phyloP scores from a whole-genome alignment of 2,329 filamentous ascomycete species.

The Cordyceps javanica region DNA sequence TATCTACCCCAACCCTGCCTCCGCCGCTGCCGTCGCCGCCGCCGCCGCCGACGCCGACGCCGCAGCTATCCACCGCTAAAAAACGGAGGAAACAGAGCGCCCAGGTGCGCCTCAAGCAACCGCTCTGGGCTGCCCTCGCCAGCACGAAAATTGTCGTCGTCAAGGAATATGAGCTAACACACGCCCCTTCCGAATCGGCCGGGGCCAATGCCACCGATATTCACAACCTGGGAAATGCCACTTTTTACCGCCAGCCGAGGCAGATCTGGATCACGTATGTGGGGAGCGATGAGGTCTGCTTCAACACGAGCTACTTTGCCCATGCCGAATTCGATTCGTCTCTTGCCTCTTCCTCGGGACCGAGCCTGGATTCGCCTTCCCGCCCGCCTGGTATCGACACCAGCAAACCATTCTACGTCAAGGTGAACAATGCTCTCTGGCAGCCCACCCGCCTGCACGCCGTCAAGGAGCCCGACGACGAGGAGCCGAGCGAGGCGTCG shows the following conservation, averaged over 20 bases:
- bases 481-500: conserved; percentile 35
- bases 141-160: conserved; percentile 96
- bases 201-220: conserved; percentile 71
- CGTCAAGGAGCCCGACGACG: conserved; percentile 29
- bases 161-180: conserved; percentile 82
- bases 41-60: conserved; percentile 21
- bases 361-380: conserved; percentile 12
- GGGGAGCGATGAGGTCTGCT: conserved; percentile 70
- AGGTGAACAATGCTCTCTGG: conserved; percentile 74
- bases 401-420: conserved; percentile 71
- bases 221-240: conserved; percentile 69
- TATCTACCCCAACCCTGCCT: background rate
- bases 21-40: conserved; percentile 27
- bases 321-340: conserved; percentile 32
- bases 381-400: conserved; percentile 52
- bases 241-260: conserved; percentile 62
- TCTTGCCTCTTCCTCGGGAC: conserved; percentile 14
- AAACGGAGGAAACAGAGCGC: conserved; percentile 88
- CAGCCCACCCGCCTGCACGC: conserved; percentile 66
- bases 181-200: conserved; percentile 65
- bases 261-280: conserved; percentile 80
- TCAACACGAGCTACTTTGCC: conserved; percentile 63
- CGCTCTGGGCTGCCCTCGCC: conserved; percentile 87
- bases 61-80: conserved; percentile 56
- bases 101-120: conserved; percentile 83